Evolutionary conservation across 2,329 filamentous ascomycete species (phyloP), one percentile per base, ranked within the genome.

Genomic region (Verticillium nubilum): DNA sequence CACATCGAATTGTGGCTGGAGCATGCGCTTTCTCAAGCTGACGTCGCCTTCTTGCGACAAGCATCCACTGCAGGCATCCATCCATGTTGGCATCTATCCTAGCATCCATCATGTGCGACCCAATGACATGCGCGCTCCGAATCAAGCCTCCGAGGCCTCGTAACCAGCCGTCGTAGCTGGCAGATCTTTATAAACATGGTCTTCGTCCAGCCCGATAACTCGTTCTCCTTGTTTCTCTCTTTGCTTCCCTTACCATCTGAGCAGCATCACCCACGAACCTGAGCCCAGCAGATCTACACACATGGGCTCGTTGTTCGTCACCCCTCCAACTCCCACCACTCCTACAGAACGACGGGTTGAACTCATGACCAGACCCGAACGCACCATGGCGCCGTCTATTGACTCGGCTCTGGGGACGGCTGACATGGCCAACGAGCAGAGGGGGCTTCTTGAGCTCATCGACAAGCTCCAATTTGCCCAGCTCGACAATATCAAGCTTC

Each of bases 391-490:
- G 61, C 71, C 69, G 55, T 75, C 77, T 26, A 74, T 82, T 63
- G 78, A 81, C 61, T 74, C 78, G 26, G 79, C 80, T 54, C 67
- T 82, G 58, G 77, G 78, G 59, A 78, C 79, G 57, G 74, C 77
- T 64, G 79, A 78, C 61, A 76, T 82, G 54, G 80, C 78, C 52
- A 73, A 78, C 60, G 83, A 86, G 66, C 83, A 86, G 70, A 76
- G 80, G 9, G 77, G 77, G 17, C 76, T 87, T 42, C 75, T 87
- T 47, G 81, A 87, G 63, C 79, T 83, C 54, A 78, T 86, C 59
- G 80, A 83, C 61, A 79, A 79, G 58, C 75, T 86, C n/a, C 77
- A 80, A 67, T 77, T 81, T 69, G 72, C 77, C 62, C 75, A 83
- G 67, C 70, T 83, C 68, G 74, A 83, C 66, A 78, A 80, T 68